Base-by-base conservation (phyloP, 1,284 basidiomycete genomes). In the Boletus sp. region DNA sequence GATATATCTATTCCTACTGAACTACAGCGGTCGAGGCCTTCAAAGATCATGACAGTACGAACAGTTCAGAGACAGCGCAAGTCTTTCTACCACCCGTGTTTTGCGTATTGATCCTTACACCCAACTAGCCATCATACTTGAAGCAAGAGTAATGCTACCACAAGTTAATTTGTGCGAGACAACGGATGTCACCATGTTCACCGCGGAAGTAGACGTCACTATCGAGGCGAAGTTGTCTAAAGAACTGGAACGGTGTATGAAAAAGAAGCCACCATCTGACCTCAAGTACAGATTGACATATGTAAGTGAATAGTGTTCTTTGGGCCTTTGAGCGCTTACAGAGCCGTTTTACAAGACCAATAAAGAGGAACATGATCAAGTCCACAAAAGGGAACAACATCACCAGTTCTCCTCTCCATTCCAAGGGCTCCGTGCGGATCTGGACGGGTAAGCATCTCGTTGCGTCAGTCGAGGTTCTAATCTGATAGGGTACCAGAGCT, bases 211-310 rank as follows among this genome's bases (percentile, higher is more conserved):
- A 9, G 33, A 40, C 8, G 44, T 58, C 27, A 11, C 25, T 19
- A 6, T 40, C 1, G 4, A 38, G 6, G 0, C 19, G 14, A 48
- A 58, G 23, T 35, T 58, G 23, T 33, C 7, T 14, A 8, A 11
- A 13, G 55, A 60, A 21, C 11, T 60, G 19, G 16, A 33, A 0
- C 40, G 50, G 13, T 60, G 49, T 40, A 60, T 44, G 28, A 60
- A 48, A 25, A 60, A 60, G 43, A 0, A 14, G 10, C 55, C 49
- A 52, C 55, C 59, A 2, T 9, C 27, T 19, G 2, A 13, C 10
- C 27, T 60, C 43, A 38, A 52, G 23, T 58, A 47, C 23, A 48
- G 55, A n/a, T 33, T 58, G 49, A 58, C 33, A 9, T 58, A 52
- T 40, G 59, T 60, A 25, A 33, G 55, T 3, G 1, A 17, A 4